Conservation (phyloP, 805 yeast genomes). For the Saccharomycopsis sp. region DNA sequence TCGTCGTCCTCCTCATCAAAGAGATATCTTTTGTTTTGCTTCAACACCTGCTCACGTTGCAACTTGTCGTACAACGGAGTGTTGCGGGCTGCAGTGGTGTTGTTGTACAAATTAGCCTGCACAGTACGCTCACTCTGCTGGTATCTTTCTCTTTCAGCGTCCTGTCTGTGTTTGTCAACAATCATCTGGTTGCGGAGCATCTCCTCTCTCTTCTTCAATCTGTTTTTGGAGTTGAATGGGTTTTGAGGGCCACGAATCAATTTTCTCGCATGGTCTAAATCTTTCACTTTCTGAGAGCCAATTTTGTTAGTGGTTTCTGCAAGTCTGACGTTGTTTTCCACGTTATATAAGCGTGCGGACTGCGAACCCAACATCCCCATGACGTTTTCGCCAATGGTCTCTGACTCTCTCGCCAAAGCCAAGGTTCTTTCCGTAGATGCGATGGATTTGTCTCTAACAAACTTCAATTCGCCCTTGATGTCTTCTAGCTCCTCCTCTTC, state of each 20-base stretch:
- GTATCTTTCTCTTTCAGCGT: constrained; percentile 51
- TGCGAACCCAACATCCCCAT: constrained; percentile 93
- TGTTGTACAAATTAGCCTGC: constrained; percentile 46
- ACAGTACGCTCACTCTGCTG: constrained; percentile 64
- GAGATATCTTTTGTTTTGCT: constrained; percentile 62
- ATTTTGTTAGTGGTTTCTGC: constrained; percentile 77
- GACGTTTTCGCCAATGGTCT: constrained; percentile 70
- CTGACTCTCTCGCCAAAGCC: constrained; percentile 64
- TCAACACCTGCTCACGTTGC: constrained; percentile 31
- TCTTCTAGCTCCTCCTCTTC: constrained; percentile 89
- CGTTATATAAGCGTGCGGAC: constrained; percentile 72
- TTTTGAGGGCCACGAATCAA: constrained; percentile 36
- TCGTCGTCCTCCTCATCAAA: constrained; percentile 80
- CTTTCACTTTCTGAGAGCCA: constrained; percentile 77
- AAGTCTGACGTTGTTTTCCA: constrained; percentile 69
- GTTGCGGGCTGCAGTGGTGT: constrained; percentile 10
- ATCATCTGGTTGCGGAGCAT: constrained; percentile 54
- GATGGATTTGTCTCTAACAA: constrained; percentile 80
- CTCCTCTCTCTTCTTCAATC: constrained; percentile 69
- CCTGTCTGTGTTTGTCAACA: constrained; percentile 55
- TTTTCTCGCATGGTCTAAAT: constrained; percentile 42
- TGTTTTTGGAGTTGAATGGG: constrained; percentile 80
- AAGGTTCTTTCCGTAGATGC: constrained; percentile 81
- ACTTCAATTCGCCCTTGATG: constrained; percentile 73
- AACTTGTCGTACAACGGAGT: constrained; percentile 23